Evolutionary conservation across 805 yeast species (phyloP), one percentile per base, ranked within the genome.

Genomic region (Metschnikowia gruessii): DNA sequence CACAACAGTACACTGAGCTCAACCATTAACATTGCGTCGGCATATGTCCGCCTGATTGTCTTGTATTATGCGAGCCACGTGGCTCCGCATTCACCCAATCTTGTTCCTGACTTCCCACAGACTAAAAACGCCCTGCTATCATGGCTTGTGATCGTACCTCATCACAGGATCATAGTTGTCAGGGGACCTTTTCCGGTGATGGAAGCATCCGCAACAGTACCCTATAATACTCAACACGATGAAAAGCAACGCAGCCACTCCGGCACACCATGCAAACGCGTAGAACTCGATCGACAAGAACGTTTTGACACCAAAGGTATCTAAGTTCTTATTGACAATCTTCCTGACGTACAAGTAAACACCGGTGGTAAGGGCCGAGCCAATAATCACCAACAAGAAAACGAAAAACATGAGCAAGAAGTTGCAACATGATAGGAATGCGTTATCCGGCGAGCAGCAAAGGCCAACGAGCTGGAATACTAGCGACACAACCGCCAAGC

Each of bases 191-290:
- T 31, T 39, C 15, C 42, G 32, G 7, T 26, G 37, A 17, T 40
- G 48, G 37, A 45, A 69, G 31, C 68, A 56, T 13, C 76, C 76
- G 45, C 70, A 66, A 51, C 73, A 70, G 53, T 71, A 74, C 13
- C 76, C 77, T 36, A 72, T 55, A 29, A 66, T 59, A 43, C 65
- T 62, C 51, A 70, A 57, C 15, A 67, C 33, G 16, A 63, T 46
- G 24, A 68, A 58, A 10, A 68, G 48, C n/a, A 64, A 53, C 9
- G 68, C 61, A 9, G 81, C 80, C 13, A 63, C 83, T 2, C 74
- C 76, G 1, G 82, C 74, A 12, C 80, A 80, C 94, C 92, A 87
- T 8, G 80, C 66, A 38, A 83, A 64, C 2, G 81, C 89, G 43
- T 80, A 75, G 54, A 76, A 83, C 42, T 66, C 63, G 16, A 68